Evolutionary conservation across 345 rosid species (phyloP), one percentile per base, ranked within the genome.

Genomic region (Populus tremula): DNA sequence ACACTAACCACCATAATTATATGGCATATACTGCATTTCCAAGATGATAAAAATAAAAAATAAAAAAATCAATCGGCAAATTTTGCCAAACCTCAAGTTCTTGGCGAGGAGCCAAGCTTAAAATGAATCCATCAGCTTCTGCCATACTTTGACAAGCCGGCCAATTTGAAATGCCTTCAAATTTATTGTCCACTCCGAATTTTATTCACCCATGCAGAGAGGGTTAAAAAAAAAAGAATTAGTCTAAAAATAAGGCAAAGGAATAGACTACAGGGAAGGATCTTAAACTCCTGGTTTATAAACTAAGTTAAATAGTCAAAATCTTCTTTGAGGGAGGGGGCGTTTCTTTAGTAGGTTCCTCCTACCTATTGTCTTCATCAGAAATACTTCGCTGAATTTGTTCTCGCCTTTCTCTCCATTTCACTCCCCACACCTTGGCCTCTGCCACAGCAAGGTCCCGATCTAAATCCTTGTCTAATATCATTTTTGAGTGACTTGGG

Each of bases 351-450:
- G 63, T 6, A 41, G 25, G 43, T 43, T 16, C 27, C 35, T 71
- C 25, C 41, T 78, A 88, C 83, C 83, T 83, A 71, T 54, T 75
- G 29, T 53, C n/a, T 20, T 39, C 79, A 69, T 78, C 74, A 8
- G 73, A 5, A 31, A 25, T 23, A 33, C 47, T 56, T 27, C 79
- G 39, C 20, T 50, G n/a, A 14, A 6, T 65, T 68, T 82, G 85
- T 47, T 25, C 53, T 71, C 89, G 77, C 87, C 85, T 82, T 23
- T 83, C 94, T 78, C 82, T 79, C 84, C 85, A 86, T 50, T 71
- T 81, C 78, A 87, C 87, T 33, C 94, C 92, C 94, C 91, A 91
- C 76, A 69, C 59, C 83, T 80, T 89, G n/a, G 94, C 95, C 85
- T 88, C 91, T 9, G 91, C 90, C 33, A 89, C 89, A 12, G 90